These are phyloP conservation scores for Penicillium coffeae DNA, from an alignment of 495 filamentous ascomycete species.

Conservation along the genomic window DNA sequence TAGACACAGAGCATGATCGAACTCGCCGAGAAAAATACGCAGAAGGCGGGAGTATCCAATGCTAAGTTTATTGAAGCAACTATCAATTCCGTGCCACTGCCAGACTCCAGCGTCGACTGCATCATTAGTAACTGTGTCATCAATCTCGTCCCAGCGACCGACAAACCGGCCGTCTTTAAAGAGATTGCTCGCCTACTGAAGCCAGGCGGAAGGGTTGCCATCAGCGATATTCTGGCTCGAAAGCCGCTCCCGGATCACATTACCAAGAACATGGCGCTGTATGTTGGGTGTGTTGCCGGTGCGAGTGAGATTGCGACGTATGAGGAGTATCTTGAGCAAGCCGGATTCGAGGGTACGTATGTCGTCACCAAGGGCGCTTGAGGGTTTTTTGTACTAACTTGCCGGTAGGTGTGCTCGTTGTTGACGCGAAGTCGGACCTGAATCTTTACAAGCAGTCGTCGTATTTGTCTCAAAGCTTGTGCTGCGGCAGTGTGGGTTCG, in stretches of 20 bases:
- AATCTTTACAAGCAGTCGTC: constrained; percentile 49
- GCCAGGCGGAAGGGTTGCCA: constrained; percentile 57
- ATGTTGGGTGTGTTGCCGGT: constrained; percentile 60
- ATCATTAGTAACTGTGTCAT: constrained; percentile 64
- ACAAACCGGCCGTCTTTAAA: constrained; percentile 55
- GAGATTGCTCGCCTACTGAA: constrained; percentile 62
- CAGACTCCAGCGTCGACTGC: constrained; percentile 45
- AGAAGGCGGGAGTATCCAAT: constrained; percentile 40
- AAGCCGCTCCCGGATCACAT: constrained; percentile 49
- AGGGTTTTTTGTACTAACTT: constrained; percentile 3
- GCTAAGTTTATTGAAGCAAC: constrained; percentile 48
- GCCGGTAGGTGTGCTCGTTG: constrained; percentile 45
- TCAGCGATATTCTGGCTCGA: constrained; percentile 62
- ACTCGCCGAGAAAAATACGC: constrained; percentile 40
- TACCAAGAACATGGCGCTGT: constrained; percentile 44
- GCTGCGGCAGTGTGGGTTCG: constrained; percentile 4
- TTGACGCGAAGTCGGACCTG: constrained; percentile 51
- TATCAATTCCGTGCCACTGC: constrained; percentile 52
- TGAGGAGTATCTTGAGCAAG: constrained; percentile 48
- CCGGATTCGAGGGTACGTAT: constrained; percentile 51
- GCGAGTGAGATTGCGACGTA: constrained; percentile 53
- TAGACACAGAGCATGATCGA: constrained; percentile 54
- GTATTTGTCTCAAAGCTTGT: constrained; percentile 5
- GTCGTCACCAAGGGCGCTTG: not conserved
- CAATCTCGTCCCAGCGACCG: constrained; percentile 57